Evolutionary conservation across 1,139 yeast genomes (phyloP).

Genomic region (Suhomyces terraborum): DNA sequence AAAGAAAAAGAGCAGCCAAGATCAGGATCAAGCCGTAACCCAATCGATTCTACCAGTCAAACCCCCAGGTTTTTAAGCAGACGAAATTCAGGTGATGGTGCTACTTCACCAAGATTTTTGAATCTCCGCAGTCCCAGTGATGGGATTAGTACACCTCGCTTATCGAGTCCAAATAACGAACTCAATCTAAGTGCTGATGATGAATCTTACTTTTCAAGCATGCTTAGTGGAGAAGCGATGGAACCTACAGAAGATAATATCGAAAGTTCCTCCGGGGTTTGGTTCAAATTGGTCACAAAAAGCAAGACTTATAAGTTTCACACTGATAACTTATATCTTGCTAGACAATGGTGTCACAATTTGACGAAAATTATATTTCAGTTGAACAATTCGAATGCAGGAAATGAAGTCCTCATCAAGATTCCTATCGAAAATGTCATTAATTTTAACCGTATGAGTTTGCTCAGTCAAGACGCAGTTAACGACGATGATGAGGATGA

Average conservation of each 20-base stretch:
- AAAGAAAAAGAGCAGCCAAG: constrained; percentile 20
- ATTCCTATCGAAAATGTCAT: constrained; percentile 73
- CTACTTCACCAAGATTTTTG: constrained; percentile 12
- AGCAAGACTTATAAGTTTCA: constrained; percentile 62
- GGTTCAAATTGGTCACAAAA: constrained; percentile 61
- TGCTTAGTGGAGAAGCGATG: constrained; percentile 27
- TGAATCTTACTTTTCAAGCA: constrained; percentile 28
- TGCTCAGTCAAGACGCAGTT: not conserved
- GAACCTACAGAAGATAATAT: constrained; percentile 29
- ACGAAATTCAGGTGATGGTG: constrained; percentile 9
- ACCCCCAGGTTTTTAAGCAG: constrained; percentile 7
- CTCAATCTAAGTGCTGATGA: constrained; percentile 20
- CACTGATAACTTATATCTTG: constrained; percentile 72
- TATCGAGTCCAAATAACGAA: constrained; percentile 3
- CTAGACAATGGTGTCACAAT: constrained; percentile 77
- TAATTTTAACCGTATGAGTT: constrained; percentile 52
- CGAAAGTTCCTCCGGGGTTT: constrained; percentile 34
- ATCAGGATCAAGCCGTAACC: not conserved
- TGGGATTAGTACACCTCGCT: constrained; percentile 12
- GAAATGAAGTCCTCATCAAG: constrained; percentile 73
- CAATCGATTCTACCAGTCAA: constrained; percentile 4
- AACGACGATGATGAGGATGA: constrained; percentile 17
- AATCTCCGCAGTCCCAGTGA: constrained; percentile 11
- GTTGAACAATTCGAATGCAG: constrained; percentile 61
- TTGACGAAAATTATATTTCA: constrained; percentile 74